Base-by-base conservation (phyloP, 2,329 filamentous ascomycete species). In the Helminthosporium solani region DNA sequence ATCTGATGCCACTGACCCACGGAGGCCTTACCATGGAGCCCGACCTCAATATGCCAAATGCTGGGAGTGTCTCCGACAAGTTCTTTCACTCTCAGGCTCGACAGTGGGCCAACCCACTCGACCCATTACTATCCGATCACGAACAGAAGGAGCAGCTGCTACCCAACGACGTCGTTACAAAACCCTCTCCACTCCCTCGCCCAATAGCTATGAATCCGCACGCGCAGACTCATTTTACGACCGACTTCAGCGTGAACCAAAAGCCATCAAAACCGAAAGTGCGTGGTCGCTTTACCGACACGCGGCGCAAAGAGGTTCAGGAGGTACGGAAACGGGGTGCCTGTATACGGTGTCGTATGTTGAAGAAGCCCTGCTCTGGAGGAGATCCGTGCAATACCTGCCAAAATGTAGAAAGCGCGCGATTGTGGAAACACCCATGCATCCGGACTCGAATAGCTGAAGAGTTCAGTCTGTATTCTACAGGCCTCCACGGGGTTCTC, bases 311-410 rank as follows among this genome's bases (percentile, higher is more conserved):
- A 51, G 79, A 84, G 57, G 81, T 84, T 2, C 77, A 81, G 51
- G 75, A 80, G 49, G 77, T 83, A 27, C 74, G 81, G 19, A 83
- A 83, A 61, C 73, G 76, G 42, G 81, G 81, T 11, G 81, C 81
- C 7, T 84, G 81, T 56, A 77, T 84, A 50, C 77, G 81, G 27
- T 84, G 81, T 60, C 78, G 81, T 12, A 83, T 84, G 81, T 68
- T 84, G 19, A 84, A 83, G 67, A 84, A 84, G 57, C 78, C 80
- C 36, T 84, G 81, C 55, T 83, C 81, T 7, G 78, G 78, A 27
- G 80, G 79, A 16, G 82, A 74, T 31, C 81, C 81, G 14, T 84
- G 81, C 60, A 77, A 70, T 20, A 81, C 79, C 8, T 84, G 81
- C 52, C 73, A 73, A 40, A 77, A 76, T 49, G 78, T 84, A n/a